Evolutionary conservation across 495 filamentous ascomycete species (phyloP).

Genomic region (Neurospora sp.): DNA sequence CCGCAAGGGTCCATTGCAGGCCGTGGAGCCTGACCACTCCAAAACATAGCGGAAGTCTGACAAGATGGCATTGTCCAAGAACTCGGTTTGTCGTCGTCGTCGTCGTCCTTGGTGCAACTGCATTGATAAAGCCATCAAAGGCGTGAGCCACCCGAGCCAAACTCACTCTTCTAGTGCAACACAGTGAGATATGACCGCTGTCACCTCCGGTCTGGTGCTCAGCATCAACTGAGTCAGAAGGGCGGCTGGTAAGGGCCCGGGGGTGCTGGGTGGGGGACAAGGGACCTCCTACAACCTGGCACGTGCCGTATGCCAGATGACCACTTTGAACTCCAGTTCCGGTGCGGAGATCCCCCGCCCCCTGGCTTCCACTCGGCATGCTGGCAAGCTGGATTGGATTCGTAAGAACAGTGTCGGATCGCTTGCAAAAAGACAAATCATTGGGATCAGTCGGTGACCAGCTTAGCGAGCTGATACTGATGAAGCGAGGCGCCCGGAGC

Average conservation of each 20-base stretch:
- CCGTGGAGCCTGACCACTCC: background rate
- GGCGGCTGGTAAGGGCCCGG: background rate
- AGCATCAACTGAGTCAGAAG: background rate
- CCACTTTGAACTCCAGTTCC: constrained; percentile 3
- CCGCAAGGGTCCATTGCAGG: background rate
- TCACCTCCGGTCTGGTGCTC: background rate
- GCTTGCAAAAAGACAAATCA: background rate
- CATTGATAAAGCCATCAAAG: background rate
- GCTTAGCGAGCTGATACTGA: background rate
- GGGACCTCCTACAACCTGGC: background rate
- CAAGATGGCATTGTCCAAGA: background rate
- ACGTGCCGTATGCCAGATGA: constrained; percentile 13
- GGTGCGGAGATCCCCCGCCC: constrained; percentile 5
- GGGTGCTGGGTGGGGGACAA: background rate
- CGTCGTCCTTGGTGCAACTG: background rate
- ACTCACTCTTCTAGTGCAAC: background rate
- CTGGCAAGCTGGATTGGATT: constrained; percentile 2
- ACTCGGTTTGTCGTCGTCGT: background rate
- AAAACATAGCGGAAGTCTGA: background rate
- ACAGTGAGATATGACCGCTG: background rate
- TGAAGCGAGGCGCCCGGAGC: background rate
- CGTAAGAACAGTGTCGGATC: background rate
- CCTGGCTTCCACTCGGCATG: constrained; percentile 4
- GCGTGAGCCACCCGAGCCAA: background rate
- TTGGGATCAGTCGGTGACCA: background rate